These are phyloP conservation scores for Bryoglossum gracile DNA, from an alignment of 495 filamentous ascomycete genomes.

Conservation along the genomic window DNA sequence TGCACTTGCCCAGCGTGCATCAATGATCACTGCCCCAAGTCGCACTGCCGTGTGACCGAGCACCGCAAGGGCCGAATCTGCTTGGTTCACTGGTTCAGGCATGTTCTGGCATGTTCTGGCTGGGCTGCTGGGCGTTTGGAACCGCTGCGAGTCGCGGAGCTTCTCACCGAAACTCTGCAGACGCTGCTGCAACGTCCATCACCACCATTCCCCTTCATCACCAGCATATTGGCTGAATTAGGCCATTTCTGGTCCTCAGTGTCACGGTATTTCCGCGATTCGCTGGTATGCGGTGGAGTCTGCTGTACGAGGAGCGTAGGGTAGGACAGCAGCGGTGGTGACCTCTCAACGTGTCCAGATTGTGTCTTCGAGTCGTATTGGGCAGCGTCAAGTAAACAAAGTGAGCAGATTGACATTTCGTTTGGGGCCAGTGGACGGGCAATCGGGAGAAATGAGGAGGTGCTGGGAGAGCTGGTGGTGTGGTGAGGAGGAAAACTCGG, in stretches of 20 bases:
- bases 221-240: not conserved
- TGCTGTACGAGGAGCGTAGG: not conserved
- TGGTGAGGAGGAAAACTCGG: too few species aligned
- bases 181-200: slow-evolving; percentile 5
- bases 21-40: too few species aligned
- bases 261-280: slow-evolving; percentile 8
- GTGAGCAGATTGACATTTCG: slow-evolving; percentile 11
- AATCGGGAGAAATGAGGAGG: not conserved
- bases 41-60: too few species aligned
- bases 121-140: too few species aligned
- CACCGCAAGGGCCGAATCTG: too few species aligned
- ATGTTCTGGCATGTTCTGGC: too few species aligned
- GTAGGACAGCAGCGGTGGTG: slow-evolving; percentile 3
- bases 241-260: not conserved
- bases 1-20: too few species aligned
- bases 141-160: too few species aligned
- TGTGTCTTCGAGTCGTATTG: slow-evolving; percentile 9
- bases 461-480: not conserved
- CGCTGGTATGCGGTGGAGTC: slow-evolving; percentile 10
- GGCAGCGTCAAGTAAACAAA: slow-evolving; percentile 5
- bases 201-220: too few species aligned
- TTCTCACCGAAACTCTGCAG: not conserved
- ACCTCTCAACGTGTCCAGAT: slow-evolving; percentile 16
- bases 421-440: slow-evolving; percentile 2
- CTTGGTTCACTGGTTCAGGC: too few species aligned